Conservation (phyloP, 1,139 yeast genomes). For the Suzukiozyma palmioleophila region DNA sequence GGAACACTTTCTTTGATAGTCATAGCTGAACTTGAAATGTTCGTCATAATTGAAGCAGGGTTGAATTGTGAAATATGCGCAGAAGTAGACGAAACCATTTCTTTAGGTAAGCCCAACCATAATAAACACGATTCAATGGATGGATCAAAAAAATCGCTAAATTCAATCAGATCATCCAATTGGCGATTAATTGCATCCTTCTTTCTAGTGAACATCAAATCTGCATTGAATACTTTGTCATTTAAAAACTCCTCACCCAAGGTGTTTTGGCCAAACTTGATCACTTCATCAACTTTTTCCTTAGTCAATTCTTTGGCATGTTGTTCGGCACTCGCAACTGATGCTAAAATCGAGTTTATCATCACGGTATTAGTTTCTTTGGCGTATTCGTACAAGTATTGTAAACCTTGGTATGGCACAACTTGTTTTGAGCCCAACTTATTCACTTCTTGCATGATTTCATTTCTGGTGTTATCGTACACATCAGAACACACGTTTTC, state of each 20-base stretch:
- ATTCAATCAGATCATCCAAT: slow-evolving; percentile 54
- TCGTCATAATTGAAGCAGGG: slow-evolving; percentile 31
- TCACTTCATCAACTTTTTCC: slow-evolving; percentile 57
- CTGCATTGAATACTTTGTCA: slow-evolving; percentile 68
- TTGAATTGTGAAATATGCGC: slow-evolving; percentile 30
- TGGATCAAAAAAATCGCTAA: slow-evolving; percentile 76
- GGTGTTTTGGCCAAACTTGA: slow-evolving; percentile 54
- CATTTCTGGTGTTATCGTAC: slow-evolving; percentile 56
- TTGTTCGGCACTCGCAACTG: slow-evolving; percentile 65
- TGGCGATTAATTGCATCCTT: slow-evolving; percentile 60
- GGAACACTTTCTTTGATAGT: slow-evolving; percentile 34
- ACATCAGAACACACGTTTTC: slow-evolving; percentile 58
- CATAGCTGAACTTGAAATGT: slow-evolving; percentile 28
- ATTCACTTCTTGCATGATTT: slow-evolving; percentile 50
- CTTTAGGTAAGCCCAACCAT: slow-evolving; percentile 41
- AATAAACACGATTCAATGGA: slow-evolving; percentile 52
- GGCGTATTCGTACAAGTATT: slow-evolving; percentile 69
- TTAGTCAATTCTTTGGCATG: slow-evolving; percentile 61
- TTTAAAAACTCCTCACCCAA: slow-evolving; percentile 57
- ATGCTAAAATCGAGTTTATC: slow-evolving; percentile 55
- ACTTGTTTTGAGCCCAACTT: slow-evolving; percentile 56
- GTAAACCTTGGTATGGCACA: slow-evolving; percentile 57
- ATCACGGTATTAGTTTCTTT: slow-evolving; percentile 63
- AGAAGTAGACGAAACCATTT: slow-evolving; percentile 23
- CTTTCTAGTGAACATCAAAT: slow-evolving; percentile 77